Evolutionary conservation across 1,139 yeast species (phyloP).

Genomic region (Zygosaccharomyces pseudobailii): DNA sequence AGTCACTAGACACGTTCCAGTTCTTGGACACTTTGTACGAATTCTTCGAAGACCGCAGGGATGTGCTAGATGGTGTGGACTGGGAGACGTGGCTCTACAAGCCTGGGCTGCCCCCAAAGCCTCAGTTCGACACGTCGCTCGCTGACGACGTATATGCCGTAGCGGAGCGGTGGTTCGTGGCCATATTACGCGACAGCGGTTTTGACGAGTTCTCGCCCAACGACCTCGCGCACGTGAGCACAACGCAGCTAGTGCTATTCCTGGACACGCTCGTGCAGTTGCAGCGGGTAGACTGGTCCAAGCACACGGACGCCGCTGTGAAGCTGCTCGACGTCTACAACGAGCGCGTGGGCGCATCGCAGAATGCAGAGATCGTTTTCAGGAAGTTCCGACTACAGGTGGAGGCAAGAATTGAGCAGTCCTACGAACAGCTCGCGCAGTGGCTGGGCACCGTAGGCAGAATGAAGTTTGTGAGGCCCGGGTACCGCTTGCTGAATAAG

Average conservation of each 20-base stretch:
- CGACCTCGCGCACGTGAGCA: slow-evolving; percentile 55
- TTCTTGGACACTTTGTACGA: slow-evolving; percentile 73
- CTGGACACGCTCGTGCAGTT: slow-evolving; percentile 57
- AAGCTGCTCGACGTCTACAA: slow-evolving; percentile 31
- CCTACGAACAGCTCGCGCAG: slow-evolving; percentile 54
- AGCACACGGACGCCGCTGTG: slow-evolving; percentile 29
- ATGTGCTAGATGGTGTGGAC: slow-evolving; percentile 58
- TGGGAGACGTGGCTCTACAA: slow-evolving; percentile 80
- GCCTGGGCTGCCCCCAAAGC: slow-evolving; percentile 87
- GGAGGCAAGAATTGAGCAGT: slow-evolving; percentile 42
- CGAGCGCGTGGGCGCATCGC: slow-evolving; percentile 37
- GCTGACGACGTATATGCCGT: slow-evolving; percentile 68
- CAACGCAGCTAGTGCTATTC: slow-evolving; percentile 76
- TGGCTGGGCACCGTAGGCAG: slow-evolving; percentile 93
- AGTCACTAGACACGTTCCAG: slow-evolving; percentile 75
- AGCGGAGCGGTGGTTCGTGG: slow-evolving; percentile 59
- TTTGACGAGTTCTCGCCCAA: slow-evolving; percentile 30
- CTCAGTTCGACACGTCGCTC: slow-evolving; percentile 69
- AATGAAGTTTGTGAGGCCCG: slow-evolving; percentile 92
- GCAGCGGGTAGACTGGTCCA: slow-evolving; percentile 28
- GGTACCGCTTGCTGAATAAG: slow-evolving; percentile 57
- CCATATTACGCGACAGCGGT: slow-evolving; percentile 21
- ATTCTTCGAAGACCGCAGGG: slow-evolving; percentile 36
- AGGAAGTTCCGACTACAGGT: slow-evolving; percentile 69
- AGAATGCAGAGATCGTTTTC: slow-evolving; percentile 77